Evolutionary conservation across 495 filamentous ascomycete species (phyloP), one percentile per base, ranked within the genome.

Genomic region (Oleoguttula mirabilis): DNA sequence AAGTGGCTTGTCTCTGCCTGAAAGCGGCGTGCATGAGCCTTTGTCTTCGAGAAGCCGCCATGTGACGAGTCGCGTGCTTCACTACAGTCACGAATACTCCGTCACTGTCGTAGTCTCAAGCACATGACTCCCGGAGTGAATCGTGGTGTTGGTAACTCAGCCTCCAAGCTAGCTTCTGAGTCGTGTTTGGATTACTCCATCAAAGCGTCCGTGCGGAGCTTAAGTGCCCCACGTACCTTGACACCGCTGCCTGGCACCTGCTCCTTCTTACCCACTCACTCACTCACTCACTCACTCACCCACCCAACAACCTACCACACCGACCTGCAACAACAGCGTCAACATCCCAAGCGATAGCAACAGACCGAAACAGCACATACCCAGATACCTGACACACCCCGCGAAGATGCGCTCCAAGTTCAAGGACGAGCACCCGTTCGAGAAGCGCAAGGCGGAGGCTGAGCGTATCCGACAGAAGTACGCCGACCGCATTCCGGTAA

Each of bases 361-460:
- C 36, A 10, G 4, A 20, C 10, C 36, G 5, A 7, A 4, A 25
- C 5, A 6, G 32, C 38, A 41, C 38, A 28, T 32, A 17, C 15
- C 7, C 38, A 21, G 2, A 35, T 24, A 19, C 35, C 3, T 4
- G 11, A 35, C 20, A 36, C 21, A 39, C 15, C 20, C 39, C 21
- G 35, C 60, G 70, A 88, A 63, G 48, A 93, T 94, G 87, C 78
- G 86, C 57, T 86, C 81, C 62, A 96, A 95, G 75, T 96, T 96
- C 69, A 98, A 96, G 82, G 90, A 98, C 79, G 90, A 96, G 78
- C 88, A 96, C 69, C 84, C 87, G 60, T 96, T 96, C 65, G 88
- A 94, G 84, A 96, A 98, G 81, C 79, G 81, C 66, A 94, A 94
- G 83, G 90, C 90, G 44, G 90, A 98, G 66, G 90, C 90, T 60